Percentiles rank a stretch among this genome's conserved stretches.
phyloP scores from a whole-genome alignment of 2,329 filamentous ascomycete genomes.

The Alternaria sp. region DNA sequence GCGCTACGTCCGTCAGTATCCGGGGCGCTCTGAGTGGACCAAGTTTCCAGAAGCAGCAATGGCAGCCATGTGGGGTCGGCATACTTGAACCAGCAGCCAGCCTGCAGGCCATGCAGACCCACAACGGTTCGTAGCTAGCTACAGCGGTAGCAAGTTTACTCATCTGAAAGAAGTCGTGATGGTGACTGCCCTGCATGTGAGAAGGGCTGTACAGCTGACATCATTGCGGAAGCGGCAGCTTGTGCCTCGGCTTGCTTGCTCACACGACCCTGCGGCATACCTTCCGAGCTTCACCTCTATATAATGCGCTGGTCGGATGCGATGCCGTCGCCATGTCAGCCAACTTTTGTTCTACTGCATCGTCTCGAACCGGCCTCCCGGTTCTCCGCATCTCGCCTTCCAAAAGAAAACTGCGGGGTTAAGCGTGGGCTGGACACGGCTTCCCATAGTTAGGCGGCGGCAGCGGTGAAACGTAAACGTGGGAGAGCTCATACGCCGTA shows the following conservation, averaged over 20 bases:
- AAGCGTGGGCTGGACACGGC: slow-evolving; percentile 33
- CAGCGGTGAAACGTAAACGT: slow-evolving; percentile 38
- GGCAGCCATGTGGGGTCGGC: slow-evolving; percentile 21
- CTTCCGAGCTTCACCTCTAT: slow-evolving; percentile 19
- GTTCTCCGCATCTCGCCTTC: slow-evolving; percentile 30
- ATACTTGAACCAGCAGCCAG: slow-evolving; percentile 11
- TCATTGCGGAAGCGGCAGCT: slow-evolving; percentile 23
- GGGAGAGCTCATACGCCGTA: slow-evolving; percentile 25
- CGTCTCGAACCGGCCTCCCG: slow-evolving; percentile 15
- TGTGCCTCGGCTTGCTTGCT: slow-evolving; percentile 42
- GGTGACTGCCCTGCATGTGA: slow-evolving; percentile 33
- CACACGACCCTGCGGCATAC: slow-evolving; percentile 19
- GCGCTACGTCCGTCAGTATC: slow-evolving; percentile 16
- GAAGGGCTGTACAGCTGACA: slow-evolving; percentile 28
- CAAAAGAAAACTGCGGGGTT: slow-evolving; percentile 33
- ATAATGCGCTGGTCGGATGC: slow-evolving; percentile 23
- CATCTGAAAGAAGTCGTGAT: background rate
- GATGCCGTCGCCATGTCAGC: slow-evolving; percentile 14
- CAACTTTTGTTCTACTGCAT: slow-evolving; percentile 18
- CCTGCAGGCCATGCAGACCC: slow-evolving; percentile 19
- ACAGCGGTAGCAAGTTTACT: background rate
- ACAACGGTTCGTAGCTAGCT: slow-evolving; percentile 16
- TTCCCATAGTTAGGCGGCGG: slow-evolving; percentile 15
- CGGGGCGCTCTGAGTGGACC: slow-evolving; percentile 20
- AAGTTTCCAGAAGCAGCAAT: slow-evolving; percentile 30